A percentile compares a stretch with the other conserved stretches of the same genome.
Evolutionary conservation across 495 filamentous ascomycete genomes (phyloP).

Genomic region (Aspergillus cavernicola): DNA sequence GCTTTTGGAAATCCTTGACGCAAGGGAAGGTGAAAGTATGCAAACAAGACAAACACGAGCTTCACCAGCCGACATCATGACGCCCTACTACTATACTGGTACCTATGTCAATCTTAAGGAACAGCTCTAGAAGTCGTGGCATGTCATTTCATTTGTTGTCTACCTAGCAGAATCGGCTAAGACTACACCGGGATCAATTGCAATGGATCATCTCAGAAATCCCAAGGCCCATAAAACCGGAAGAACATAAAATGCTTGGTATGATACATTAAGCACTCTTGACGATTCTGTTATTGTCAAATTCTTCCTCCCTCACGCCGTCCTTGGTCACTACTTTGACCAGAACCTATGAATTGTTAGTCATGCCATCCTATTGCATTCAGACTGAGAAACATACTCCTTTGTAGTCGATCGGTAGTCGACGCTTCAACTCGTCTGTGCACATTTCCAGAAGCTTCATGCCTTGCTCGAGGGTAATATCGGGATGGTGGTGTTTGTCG

Average conservation of each 20-base stretch:
- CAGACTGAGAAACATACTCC: conserved; percentile 50
- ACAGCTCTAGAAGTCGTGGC: background rate
- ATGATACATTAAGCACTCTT: conserved; percentile 59
- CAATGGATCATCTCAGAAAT: conserved; percentile 19
- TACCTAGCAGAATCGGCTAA: conserved; percentile 11
- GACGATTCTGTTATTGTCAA: conserved; percentile 72
- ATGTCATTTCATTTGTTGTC: conserved; percentile 15
- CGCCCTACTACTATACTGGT: background rate
- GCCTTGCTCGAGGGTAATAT: conserved; percentile 83
- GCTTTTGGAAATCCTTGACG: conserved; percentile 11
- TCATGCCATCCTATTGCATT: conserved; percentile 11
- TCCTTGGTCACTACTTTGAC: conserved; percentile 95
- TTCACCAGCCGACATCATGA: background rate
- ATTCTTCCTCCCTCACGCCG: conserved; percentile 75
- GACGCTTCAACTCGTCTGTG: conserved; percentile 91
- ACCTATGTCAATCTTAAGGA: background rate
- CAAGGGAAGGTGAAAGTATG: conserved; percentile 23
- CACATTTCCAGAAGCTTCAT: conserved; percentile 89
- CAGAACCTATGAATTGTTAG: conserved; percentile 47
- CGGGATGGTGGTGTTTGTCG: conserved; percentile 96
- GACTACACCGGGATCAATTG: conserved; percentile 17
- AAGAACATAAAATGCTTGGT: conserved; percentile 26
- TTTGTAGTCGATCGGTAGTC: conserved; percentile 98
- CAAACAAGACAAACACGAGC: conserved; percentile 43
- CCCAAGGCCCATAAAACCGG: conserved; percentile 25